Conservation (phyloP, 2,329 filamentous ascomycete genomes). For the Talaromyces sp. region DNA sequence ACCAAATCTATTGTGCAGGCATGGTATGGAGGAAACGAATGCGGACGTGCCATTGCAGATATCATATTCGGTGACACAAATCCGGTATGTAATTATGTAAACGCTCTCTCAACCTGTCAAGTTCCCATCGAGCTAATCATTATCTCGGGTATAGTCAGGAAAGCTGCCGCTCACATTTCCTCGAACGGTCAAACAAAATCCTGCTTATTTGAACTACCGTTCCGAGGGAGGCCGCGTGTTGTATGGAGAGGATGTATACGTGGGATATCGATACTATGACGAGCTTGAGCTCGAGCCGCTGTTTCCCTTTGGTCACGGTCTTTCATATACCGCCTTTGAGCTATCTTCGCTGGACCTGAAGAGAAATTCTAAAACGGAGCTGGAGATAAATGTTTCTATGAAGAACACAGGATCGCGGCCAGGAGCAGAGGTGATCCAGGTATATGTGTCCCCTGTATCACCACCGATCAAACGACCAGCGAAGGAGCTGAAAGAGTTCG, state of each 20-base stretch:
- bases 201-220: slow-evolving; percentile 69
- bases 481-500: slow-evolving; percentile 17
- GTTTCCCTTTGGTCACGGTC: slow-evolving; percentile 75
- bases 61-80: slow-evolving; percentile 70
- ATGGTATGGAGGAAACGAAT: slow-evolving; percentile 83
- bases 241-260: slow-evolving; percentile 75
- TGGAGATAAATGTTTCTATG: slow-evolving; percentile 44
- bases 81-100: slow-evolving; percentile 46
- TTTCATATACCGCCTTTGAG: slow-evolving; percentile 70
- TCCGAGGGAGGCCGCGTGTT: slow-evolving; percentile 66
- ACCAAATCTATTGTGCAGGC: slow-evolving; percentile 63
- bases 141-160: neutral
- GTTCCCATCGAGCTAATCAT: neutral
- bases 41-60: slow-evolving; percentile 74
- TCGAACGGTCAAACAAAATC: slow-evolving; percentile 62
- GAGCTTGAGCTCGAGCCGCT: slow-evolving; percentile 59
- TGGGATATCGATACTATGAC: slow-evolving; percentile 79
- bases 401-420: slow-evolving; percentile 53
- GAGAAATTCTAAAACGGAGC: slow-evolving; percentile 34
- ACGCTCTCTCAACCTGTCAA: neutral
- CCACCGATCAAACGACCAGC: slow-evolving; percentile 28
- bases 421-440: slow-evolving; percentile 54
- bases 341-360: slow-evolving; percentile 35
- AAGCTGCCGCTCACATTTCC: slow-evolving; percentile 64
- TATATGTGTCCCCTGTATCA: slow-evolving; percentile 44